Evolutionary conservation across 163 green algal species (phyloP), one percentile per base, ranked within the genome.

Genomic region (Scenedesmus sp.): DNA sequence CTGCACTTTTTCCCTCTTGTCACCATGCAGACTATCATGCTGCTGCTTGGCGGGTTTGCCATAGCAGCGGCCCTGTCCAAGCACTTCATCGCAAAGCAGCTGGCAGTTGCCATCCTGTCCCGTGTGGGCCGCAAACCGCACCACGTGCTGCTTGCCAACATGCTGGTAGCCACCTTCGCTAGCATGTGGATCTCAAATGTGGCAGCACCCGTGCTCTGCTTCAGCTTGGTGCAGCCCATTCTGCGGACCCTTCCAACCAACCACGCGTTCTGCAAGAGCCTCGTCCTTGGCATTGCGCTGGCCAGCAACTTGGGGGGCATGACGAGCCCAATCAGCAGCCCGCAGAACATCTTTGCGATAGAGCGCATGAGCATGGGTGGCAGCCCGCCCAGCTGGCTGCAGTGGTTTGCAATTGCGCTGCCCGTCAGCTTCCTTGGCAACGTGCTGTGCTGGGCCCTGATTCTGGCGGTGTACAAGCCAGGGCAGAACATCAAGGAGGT

Each of bases 341-440:
- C 95, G 20, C 94, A 98, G 90, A 98, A 98, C 93, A 97, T 98
- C 46, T 98, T 98, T 92, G 96, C 96, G 16, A 97, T 98, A 70
- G 94, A 97, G 92, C 92, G 93, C 43, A 97, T 98, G 96, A 93
- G 87, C 16, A 85, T 94, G 76, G 95, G 93, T 42, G 94, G 94
- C 15, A 56, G 83, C 9, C 93, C 95, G 13, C 95, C 95, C 40
- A 94, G 79, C 89, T 98, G 96, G 96, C 94, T 97, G 16, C 56
- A 93, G 40, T 98, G 96, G 96, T 97, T 98, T 92, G 94, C 93
- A 5, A 93, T 98, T 20, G 92, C 96, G 1, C 89, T 98, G 82
- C 96, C 96, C 0, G 94, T 98, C 1, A 90, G 93, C 7, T 68
- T 95, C 0, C 33, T 95, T 79, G 93, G 90, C 89, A 95, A 95